phyloP scores from a whole-genome alignment of 2,329 filamentous ascomycete species.

The Xylariaceae sp. region DNA sequence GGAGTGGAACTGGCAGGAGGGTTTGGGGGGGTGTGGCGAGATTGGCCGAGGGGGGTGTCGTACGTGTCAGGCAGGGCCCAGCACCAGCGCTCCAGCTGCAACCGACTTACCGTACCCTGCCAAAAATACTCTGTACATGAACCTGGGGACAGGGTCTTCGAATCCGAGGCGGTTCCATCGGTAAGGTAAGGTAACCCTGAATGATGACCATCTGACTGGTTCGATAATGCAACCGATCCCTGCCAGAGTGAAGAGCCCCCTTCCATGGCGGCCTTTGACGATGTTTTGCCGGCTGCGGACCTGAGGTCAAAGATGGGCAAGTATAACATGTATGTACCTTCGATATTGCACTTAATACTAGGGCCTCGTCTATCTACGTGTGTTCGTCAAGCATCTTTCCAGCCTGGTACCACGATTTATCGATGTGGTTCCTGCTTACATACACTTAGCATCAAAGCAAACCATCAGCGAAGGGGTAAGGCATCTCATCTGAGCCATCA shows the following conservation, averaged over 20 bases:
- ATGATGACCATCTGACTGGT: conserved; percentile 19
- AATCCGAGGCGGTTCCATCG: conserved; percentile 28
- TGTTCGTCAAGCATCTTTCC: too few species aligned
- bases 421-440: too few species aligned
- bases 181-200: conserved; percentile 28
- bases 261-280: too few species aligned
- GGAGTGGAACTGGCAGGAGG: not conserved
- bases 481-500: not conserved
- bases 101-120: conserved; percentile 13
- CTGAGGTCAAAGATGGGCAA: too few species aligned
- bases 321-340: not conserved
- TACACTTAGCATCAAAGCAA: too few species aligned
- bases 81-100: not conserved
- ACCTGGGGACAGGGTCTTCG: conserved; percentile 24
- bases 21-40: not conserved
- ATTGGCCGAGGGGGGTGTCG: not conserved
- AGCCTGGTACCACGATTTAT: too few species aligned
- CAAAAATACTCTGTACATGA: conserved; percentile 17
- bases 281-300: too few species aligned
- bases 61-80: too few species aligned
- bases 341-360: too few species aligned
- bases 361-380: too few species aligned
- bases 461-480: not conserved
- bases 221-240: conserved; percentile 13
- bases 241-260: too few species aligned